Evolutionary conservation across 495 filamentous ascomycete species (phyloP).

Genomic region (Penicillium longicatenatum): DNA sequence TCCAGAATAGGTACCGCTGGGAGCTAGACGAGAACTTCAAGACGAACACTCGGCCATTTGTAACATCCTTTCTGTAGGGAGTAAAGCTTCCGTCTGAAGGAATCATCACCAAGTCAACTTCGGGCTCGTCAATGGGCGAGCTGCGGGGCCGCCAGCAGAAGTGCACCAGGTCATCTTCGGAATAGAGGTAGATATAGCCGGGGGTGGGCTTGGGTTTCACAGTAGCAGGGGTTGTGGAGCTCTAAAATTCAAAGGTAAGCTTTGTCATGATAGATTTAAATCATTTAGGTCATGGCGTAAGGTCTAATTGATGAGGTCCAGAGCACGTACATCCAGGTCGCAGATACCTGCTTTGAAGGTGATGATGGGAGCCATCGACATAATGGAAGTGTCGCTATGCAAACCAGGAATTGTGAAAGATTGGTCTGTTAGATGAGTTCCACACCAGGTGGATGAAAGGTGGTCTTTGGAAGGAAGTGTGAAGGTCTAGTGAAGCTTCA

Average conservation of each 20-base stretch:
- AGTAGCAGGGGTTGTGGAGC: slow-evolving; percentile 60
- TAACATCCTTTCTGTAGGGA: slow-evolving; percentile 71
- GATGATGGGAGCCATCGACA: slow-evolving; percentile 84
- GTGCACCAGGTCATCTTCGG: slow-evolving; percentile 91
- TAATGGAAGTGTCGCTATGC: slow-evolving; percentile 30
- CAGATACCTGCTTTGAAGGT: slow-evolving; percentile 97
- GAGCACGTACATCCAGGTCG: slow-evolving; percentile 71
- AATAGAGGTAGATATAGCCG: slow-evolving; percentile 92
- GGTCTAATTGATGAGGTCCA: slow-evolving; percentile 7
- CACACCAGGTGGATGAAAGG: slow-evolving; percentile 14
- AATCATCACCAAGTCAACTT: slow-evolving; percentile 85
- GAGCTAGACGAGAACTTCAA: slow-evolving; percentile 95
- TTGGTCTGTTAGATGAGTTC: slow-evolving; percentile 8
- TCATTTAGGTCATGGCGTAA: neutral
- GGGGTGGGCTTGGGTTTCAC: slow-evolving; percentile 68
- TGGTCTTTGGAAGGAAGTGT: slow-evolving; percentile 7
- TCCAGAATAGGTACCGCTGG: slow-evolving; percentile 90
- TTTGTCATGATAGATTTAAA: neutral
- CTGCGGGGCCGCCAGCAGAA: slow-evolving; percentile 90
- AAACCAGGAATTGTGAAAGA: neutral
- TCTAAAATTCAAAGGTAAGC: slow-evolving; percentile 41
- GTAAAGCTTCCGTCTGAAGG: slow-evolving; percentile 85
- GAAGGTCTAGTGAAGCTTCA: slow-evolving; percentile 24
- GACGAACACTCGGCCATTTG: slow-evolving; percentile 87
- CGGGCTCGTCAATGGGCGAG: slow-evolving; percentile 64